Evolutionary conservation across 192 early-diverging fungal species (phyloP), one percentile per base, ranked within the genome.

Genomic region (Coemansia sp.): DNA sequence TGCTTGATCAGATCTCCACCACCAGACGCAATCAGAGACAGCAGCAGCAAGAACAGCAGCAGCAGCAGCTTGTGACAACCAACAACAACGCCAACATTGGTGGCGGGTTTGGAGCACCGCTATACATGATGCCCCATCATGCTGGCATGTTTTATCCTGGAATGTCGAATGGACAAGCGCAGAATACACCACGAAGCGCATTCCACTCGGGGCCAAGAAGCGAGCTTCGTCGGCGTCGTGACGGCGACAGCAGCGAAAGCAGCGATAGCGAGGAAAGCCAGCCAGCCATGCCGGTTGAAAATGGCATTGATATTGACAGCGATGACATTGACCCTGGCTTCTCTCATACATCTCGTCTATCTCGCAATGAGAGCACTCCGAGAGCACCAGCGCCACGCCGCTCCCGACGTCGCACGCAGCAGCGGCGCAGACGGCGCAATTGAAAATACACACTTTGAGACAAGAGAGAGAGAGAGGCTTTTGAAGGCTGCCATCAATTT

Each of bases 1-100:
- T 77, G 39, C 56, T 77, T 35, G 53, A 63, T 23, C 73, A 70
- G 38, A 77, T 77, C 21, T 77, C 73, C 33, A 70, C 63, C 6
- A 51, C 62, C 0, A 62, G 73, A 1, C 39, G 73, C 19, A 52
- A 49, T 1, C 42, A 50, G 12, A 53, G 40, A 12, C 52, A 52
- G 42, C 45, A 41, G 41, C 62, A 50, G n/a, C 39, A 40, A 6
- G 30, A 18, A 5, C 41, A 43, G 7, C 41, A 43, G 41, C 41
- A 43, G 41, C 41, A 43, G 15, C 33, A 35, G 10, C 36, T 35
- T 4, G 18, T 45, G 2, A 46, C 35, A 5, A 42, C 45, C 15
- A 51, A 33, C 16, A 46, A 30, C 44, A 26, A 19, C 36, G 44
- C 47, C 11, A 26, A 50, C 11, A 12, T 23, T 7, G 37, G 15